Evolutionary conservation across 129 eudicot species (phyloP), one percentile per base, ranked within the genome.

Genomic region (Artemisia tridentata): DNA sequence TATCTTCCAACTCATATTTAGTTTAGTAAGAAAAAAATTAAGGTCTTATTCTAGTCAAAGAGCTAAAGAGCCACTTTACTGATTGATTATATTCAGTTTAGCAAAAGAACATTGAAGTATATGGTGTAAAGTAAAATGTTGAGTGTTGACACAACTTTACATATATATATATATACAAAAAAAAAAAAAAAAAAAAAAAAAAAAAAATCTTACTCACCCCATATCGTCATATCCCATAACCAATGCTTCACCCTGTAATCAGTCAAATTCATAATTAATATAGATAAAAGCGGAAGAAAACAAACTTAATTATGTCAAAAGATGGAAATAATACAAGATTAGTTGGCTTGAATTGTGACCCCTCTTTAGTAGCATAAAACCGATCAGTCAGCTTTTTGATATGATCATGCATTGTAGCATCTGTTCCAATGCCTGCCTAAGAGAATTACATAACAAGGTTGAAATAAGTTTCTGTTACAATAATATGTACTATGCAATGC

Each of bases 371-470:
- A 69, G 97, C 99, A 90, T 93, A 93, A 79, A 82, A 86, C 68
- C 99, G 95, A 81, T 93, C 99, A 6, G 92, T 87, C 75, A 93
- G 86, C 80, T 93, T 93, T 72, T 93, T 90, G 46, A 93, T 93
- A 82, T 93, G 98, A 84, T 93, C 98, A 73, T 93, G 98, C 98
- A 93, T 93, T 11, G 98, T 93, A 45, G 98, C 98, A 87, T 93
- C 98, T 50, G 98, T 93, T 29, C 99, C 99, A 68, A 93, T 93
- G 62, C 92, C 96, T 4, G 96, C 96, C 98, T 93, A 65, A 55
- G 29, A 53, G 71, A 76, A 68, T 38, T 62, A 56, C 2, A 31
- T 66, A 67, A 61, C 20, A 1, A 29, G 3, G 29, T 45, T 27
- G 25, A 67, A 31, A 43, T 46, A 56, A 29, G 23, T 66, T 41